phyloP scores from a whole-genome alignment of 2,329 filamentous ascomycete species.

The Fusarium sp. region DNA sequence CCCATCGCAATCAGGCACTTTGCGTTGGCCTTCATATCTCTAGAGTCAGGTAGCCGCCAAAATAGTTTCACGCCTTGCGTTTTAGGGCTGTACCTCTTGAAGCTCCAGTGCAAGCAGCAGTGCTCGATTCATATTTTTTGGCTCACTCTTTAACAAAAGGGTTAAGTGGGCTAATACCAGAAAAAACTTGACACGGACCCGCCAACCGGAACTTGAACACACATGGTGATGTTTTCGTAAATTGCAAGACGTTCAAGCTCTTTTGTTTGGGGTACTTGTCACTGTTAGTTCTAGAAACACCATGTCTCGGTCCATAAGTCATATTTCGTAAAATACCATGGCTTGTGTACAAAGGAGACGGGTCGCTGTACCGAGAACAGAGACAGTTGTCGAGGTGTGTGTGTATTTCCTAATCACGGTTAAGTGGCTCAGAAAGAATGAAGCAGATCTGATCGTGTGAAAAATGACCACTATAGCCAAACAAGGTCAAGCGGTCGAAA shows the following conservation, averaged over 20 bases:
- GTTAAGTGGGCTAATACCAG: constrained; percentile 36
- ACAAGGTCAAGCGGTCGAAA: constrained; percentile 30
- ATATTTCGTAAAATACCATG: constrained; percentile 4
- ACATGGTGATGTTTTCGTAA: constrained; percentile 22
- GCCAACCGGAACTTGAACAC: constrained; percentile 30
- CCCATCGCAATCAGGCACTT: not conserved
- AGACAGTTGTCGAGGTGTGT: not conserved
- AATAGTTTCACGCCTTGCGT: not conserved
- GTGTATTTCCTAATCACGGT: not conserved
- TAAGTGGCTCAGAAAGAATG: constrained; percentile 19
- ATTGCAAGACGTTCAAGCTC: constrained; percentile 13
- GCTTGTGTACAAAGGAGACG: not conserved
- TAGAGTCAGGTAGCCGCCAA: not conserved
- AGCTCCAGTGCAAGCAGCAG: constrained; percentile 7
- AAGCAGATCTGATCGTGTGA: constrained; percentile 24
- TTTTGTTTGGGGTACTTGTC: not conserved
- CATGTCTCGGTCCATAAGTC: not conserved
- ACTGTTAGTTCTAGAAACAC: not conserved
- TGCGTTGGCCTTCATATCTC: not conserved
- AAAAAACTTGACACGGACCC: constrained; percentile 41
- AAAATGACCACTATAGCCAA: constrained; percentile 23
- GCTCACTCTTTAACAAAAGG: constrained; percentile 22
- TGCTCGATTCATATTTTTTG: constrained; percentile 27
- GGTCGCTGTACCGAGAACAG: not conserved
- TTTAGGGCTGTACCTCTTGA: not conserved